These are phyloP conservation scores for Phialophora verrucosa DNA, from an alignment of 2,329 filamentous ascomycete species.

Conservation along the genomic window DNA sequence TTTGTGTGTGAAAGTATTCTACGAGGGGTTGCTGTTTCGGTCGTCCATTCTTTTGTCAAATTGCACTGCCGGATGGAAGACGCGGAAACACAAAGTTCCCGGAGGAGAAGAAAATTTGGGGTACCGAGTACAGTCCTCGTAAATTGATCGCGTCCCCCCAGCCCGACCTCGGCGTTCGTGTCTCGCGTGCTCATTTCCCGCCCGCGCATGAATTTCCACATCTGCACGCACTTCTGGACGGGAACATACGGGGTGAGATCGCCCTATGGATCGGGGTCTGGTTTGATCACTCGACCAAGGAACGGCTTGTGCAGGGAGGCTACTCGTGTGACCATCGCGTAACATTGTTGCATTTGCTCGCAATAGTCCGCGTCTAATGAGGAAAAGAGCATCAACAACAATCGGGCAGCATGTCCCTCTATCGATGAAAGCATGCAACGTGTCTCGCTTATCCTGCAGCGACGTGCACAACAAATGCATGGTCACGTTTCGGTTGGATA, in stretches of 20 bases:
- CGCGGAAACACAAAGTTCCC: too few relatives aligned
- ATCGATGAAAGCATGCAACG: neutral
- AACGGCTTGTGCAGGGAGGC: neutral
- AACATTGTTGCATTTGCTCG: slow-evolving; percentile 3
- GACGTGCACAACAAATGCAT: neutral
- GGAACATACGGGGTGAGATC: neutral
- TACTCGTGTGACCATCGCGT: neutral
- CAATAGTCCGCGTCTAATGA: neutral
- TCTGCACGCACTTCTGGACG: slow-evolving; percentile 4
- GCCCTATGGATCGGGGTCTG: neutral
- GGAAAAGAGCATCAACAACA: neutral
- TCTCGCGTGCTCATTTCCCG: slow-evolving; percentile 6
- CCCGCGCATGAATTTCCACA: slow-evolving; percentile 3
- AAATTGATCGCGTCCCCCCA: neutral
- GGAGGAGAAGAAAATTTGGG: neutral
- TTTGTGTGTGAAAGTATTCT: neutral
- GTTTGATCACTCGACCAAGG: neutral
- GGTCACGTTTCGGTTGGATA: slow-evolving; percentile 3
- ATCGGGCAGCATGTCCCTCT: neutral
- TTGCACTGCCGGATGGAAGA: neutral
- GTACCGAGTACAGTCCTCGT: too few relatives aligned
- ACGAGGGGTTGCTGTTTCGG: neutral
- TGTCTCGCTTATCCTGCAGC: slow-evolving; percentile 9
- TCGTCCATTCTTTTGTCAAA: neutral
- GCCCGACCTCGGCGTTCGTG: slow-evolving; percentile 2